Conservation (phyloP, 2,329 filamentous ascomycete genomes). For the Colletotrichum spinosum region DNA sequence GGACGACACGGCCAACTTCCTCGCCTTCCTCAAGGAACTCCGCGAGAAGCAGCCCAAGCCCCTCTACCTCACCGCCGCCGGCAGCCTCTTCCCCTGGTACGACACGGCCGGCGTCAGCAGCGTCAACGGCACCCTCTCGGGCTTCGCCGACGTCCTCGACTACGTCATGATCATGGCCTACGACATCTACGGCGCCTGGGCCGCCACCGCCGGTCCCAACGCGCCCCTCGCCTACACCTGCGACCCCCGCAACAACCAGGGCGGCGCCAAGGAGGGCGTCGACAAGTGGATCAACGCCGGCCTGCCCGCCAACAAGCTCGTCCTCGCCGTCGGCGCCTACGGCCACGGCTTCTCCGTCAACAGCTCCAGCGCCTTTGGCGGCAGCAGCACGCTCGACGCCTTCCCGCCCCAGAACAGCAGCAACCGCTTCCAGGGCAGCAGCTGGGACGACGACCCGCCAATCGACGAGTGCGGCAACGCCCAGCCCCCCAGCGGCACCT, state of each 20-base stretch:
- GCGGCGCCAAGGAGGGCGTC: constrained; percentile 33
- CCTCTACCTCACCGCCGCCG: constrained; percentile 33
- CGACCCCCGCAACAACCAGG: constrained; percentile 35
- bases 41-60: constrained; percentile 34
- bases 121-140: constrained; percentile 19
- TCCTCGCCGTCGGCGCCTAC: constrained; percentile 33
- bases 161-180: constrained; percentile 36
- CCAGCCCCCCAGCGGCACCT: constrained; percentile 27
- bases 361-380: constrained; percentile 24
- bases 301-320: constrained; percentile 29
- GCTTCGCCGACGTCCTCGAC: constrained; percentile 28
- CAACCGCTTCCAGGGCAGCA: constrained; percentile 35
- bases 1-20: constrained; percentile 34
- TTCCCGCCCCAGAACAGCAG: constrained; percentile 32
- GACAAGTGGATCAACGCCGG: constrained; percentile 31
- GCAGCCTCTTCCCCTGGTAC: constrained; percentile 30
- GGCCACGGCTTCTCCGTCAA: constrained; percentile 37
- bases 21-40: constrained; percentile 30
- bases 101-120: constrained; percentile 9
- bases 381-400: constrained; percentile 29
- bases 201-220: constrained; percentile 31
- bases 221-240: constrained; percentile 20
- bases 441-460: constrained; percentile 34
- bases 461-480: constrained; percentile 33
- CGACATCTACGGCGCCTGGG: constrained; percentile 34